Base-by-base conservation (phyloP, 1,284 basidiomycete genomes). In the Cutaneotrichosporon sp. region DNA sequence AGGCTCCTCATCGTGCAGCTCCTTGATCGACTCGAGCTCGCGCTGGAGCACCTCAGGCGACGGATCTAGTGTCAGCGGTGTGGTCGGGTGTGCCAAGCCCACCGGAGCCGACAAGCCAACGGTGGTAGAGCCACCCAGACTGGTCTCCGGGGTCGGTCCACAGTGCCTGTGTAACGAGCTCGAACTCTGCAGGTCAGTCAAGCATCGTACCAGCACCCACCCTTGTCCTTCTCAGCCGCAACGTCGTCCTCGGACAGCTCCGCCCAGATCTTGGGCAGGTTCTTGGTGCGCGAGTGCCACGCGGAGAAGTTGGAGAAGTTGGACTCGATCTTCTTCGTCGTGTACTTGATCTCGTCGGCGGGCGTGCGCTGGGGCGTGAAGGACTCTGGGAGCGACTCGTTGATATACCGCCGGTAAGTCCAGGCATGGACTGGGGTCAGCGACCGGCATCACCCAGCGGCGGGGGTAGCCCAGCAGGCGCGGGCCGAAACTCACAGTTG, bases 271-370 rank as follows among this genome's bases (percentile, higher is more conserved):
- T 83, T 83, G 0, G 83, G 79, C 18, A 93, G 82, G 1, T 95
- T 83, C 77, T 95, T 95, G 2, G 92, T 91, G 27, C 97, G 86
- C 69, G 95, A 93, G 78, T 99, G 97, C 97, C 97, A 99, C 18
- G 97, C 97, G 62, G 92, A 95, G 76, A 97, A 99, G 77, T 99
- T 99, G 52, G 91, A 95, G 74, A 99, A 97, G 76, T 92, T 97
- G 56, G 88, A 82, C 76, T 93, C 89, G 68, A 99, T 99, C 82
- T 98, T 97, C 63, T 84, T 84, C 52, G 86, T 87, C 2, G 95
- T 95, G 74, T 91, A 97, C 0, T 82, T 83, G 27, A 97, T 79
- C 75, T 97, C 94, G 25, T 79, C 76, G 29, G 72, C 62, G 4
- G 75, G 63, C 16, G 72, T 73, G 82, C 81, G 43, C 73, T 79